Base-by-base conservation (phyloP, 106 monocot genomes). In the Dioscorea alata region DNA sequence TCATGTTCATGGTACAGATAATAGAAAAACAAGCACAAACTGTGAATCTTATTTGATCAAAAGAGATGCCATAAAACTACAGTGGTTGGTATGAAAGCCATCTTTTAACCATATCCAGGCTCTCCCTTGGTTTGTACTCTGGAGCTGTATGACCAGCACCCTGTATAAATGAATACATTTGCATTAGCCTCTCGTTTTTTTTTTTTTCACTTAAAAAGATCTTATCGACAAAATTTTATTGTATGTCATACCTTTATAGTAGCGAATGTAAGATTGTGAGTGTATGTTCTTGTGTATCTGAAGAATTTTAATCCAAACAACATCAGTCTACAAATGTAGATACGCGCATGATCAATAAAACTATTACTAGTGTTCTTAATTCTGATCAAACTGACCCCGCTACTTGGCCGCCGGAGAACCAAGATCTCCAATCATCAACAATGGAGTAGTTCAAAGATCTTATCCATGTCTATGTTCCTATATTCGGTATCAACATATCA, bases 241-340 rank as follows among this genome's bases (percentile, higher is more conserved):
- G 17, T 20, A 12, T 22, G 54, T 13, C 21, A 33, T 72, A 83
- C 90, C 75, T 90, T 90, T 2, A 83, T 64, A 2, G 86, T 91
- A 5, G 81, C 81, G 77, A 84, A 91, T 42, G 90, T 91, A 49
- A 91, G 28, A 33, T 91, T 79, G 34, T 91, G 81, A 18, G 75
- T 48, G 42, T 81, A 91, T 13, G 42, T 74, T 6, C 69, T 82
- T 12, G 84, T 79, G 48, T 69, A 91, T 52, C 90, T 87, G 70
- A 34, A 49, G 15, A 54, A 3, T 28, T 42, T 42, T 42, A 70
- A 50, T 1, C 61, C 4, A 33, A 10, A 22, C 13, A 23, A 65
- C 12, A 66, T 33, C 4, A 64, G 33, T 15, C 31, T 33, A 15
- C 16, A 12, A 0, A 28, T 33, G 3, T 4, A 13, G 8, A 18